These are phyloP conservation scores for Alternaria angustiovoidea DNA, from an alignment of 2,329 filamentous ascomycete genomes.

Conservation along the genomic window DNA sequence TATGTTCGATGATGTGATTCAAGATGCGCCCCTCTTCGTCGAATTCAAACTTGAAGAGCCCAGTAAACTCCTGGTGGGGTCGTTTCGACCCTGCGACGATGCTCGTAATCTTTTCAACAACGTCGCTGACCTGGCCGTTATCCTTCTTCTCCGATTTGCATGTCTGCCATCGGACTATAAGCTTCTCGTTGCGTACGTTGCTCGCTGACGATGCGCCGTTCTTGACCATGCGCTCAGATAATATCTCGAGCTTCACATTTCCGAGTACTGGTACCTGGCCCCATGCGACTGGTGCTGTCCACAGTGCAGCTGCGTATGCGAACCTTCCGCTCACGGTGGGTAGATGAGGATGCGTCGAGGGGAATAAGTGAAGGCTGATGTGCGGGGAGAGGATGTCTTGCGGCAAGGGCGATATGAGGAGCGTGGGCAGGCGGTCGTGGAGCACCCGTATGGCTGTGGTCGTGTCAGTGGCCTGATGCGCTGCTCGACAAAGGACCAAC, in stretches of 20 bases:
- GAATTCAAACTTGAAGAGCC: constrained; percentile 95
- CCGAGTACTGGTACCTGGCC: constrained; percentile 89
- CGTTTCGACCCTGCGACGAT: constrained; percentile 61
- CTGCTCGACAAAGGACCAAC: constrained; percentile 20
- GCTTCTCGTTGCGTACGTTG: constrained; percentile 70
- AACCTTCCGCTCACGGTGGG: constrained; percentile 91
- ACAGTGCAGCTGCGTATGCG: constrained; percentile 90
- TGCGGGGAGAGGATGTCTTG: constrained; percentile 69
- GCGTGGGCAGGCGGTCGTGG: constrained; percentile 68
- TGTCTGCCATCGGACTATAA: constrained; percentile 91
- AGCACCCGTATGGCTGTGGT: constrained; percentile 64
- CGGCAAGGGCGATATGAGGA: constrained; percentile 68
- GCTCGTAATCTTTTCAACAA: constrained; percentile 63
- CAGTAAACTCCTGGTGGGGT: constrained; percentile 76
- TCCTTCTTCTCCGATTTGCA: constrained; percentile 59
- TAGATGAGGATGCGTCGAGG: constrained; percentile 83
- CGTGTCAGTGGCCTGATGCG: constrained; percentile 10
- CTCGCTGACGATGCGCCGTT: constrained; percentile 58
- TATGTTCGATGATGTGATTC: constrained; percentile 93
- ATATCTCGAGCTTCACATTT: constrained; percentile 85
- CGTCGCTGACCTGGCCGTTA: constrained; percentile 57
- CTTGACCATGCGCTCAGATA: constrained; percentile 84
- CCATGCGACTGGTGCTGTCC: constrained; percentile 97
- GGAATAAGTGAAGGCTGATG: constrained; percentile 70
- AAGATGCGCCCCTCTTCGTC: constrained; percentile 83